Percentiles rank a stretch among this genome's conserved stretches.
Conservation (phyloP, 2,329 filamentous ascomycete genomes). For the Aspergillus oerlinghausenensis region DNA sequence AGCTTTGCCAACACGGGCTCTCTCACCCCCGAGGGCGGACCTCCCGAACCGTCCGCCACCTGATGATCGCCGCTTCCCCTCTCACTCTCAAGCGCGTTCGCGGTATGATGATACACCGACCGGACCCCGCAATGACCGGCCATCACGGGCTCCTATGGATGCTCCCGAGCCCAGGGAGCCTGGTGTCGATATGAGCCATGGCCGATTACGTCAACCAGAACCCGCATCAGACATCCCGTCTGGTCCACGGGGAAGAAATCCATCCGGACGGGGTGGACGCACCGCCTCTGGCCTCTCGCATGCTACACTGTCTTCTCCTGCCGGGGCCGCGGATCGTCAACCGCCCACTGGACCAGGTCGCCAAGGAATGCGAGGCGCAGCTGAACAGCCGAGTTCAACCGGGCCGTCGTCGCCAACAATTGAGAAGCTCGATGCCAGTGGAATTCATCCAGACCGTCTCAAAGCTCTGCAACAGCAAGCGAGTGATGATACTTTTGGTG, state of each 20-base stretch:
- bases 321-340: conserved; percentile 34
- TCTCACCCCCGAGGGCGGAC: conserved; percentile 26
- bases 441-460: conserved; percentile 53
- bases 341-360: conserved; percentile 42
- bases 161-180: conserved; percentile 34
- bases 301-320: conserved; percentile 12
- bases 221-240: conserved; percentile 46
- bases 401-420: conserved; percentile 29
- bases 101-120: conserved; percentile 48
- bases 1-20: conserved; percentile 18
- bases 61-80: conserved; percentile 32
- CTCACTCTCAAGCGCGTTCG: conserved; percentile 19
- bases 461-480: conserved; percentile 39
- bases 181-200: conserved; percentile 42
- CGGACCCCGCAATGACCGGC: conserved; percentile 48
- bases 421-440: conserved; percentile 35
- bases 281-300: conserved; percentile 31
- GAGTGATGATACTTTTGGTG: conserved; percentile 17
- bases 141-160: conserved; percentile 21
- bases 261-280: conserved; percentile 35
- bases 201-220: conserved; percentile 42
- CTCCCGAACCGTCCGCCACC: conserved; percentile 29
- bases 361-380: conserved; percentile 30
- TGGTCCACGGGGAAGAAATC: conserved; percentile 47
- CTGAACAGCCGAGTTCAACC: conserved; percentile 27